These are phyloP conservation scores for Xylariaceae sp. DNA, from an alignment of 2,329 filamentous ascomycete species.

Conservation along the genomic window DNA sequence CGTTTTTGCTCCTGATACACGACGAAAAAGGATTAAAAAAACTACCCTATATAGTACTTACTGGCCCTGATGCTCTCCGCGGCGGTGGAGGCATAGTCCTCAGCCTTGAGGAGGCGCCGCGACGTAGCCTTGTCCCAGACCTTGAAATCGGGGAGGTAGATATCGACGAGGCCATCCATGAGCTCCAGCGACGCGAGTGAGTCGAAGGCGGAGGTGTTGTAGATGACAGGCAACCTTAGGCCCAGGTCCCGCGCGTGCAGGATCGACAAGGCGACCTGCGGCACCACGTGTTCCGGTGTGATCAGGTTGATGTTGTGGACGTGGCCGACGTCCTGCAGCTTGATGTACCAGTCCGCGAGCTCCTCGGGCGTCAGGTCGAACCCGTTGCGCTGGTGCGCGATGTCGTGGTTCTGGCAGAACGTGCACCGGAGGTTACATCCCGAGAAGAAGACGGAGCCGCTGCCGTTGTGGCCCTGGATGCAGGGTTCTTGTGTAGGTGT, in stretches of 20 bases:
- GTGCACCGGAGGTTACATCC: conserved; percentile 75
- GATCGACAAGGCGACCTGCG: conserved; percentile 78
- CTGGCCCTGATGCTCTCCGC: conserved; percentile 76
- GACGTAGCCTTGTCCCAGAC: conserved; percentile 71
- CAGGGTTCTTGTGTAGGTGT: conserved; percentile 65
- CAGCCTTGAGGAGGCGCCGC: conserved; percentile 74
- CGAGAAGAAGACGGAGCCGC: conserved; percentile 79
- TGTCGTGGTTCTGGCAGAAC: conserved; percentile 83
- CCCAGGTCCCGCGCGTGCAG: conserved; percentile 72
- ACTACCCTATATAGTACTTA: too few relatives aligned
- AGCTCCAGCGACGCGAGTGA: conserved; percentile 71
- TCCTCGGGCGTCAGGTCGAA: conserved; percentile 79
- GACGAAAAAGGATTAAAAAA: too few relatives aligned
- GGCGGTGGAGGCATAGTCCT: conserved; percentile 72
- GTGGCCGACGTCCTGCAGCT: conserved; percentile 75
- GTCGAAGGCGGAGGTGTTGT: conserved; percentile 85
- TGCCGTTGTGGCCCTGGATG: conserved; percentile 80
- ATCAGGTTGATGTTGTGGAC: conserved; percentile 92
- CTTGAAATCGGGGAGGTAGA: conserved; percentile 89
- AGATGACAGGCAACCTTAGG: conserved; percentile 73
- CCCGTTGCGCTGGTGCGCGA: conserved; percentile 79
- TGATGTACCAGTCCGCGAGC: conserved; percentile 80
- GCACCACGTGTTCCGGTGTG: conserved; percentile 84
- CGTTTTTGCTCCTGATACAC: too few relatives aligned
- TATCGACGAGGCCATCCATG: conserved; percentile 79